Evolutionary conservation across 129 eudicot species (phyloP), one percentile per base, ranked within the genome.

Genomic region (Sambucus nigra): DNA sequence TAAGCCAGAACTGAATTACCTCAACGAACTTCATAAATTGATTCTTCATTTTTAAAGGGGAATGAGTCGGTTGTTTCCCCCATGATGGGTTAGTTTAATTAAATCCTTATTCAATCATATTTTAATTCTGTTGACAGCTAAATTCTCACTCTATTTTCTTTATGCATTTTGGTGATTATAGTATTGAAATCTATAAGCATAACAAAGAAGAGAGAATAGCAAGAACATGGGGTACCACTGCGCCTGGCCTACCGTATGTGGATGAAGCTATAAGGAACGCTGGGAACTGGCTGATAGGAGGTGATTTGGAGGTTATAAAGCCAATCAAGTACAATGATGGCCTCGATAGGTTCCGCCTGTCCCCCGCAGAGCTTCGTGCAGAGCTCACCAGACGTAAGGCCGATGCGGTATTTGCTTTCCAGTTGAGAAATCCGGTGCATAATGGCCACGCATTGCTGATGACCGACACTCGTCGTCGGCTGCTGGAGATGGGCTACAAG

Each of bases 161-260:
- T n/a, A n/a, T n/a, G n/a, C n/a, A n/a, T n/a, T n/a, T n/a, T n/a
- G n/a, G n/a, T n/a, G n/a, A n/a, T 51, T 78, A 29, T 40, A 91
- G 99, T 57, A 85, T 91, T 31, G 95, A 91, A 82, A 86, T 91
- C 55, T 91, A 91, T 88, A 91, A 91, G 84, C 99, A 91, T 68
- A 82, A 82, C 38, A 91, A 91, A 68, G 95, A 91, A 86, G 99
- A 91, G 71, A 59, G 99, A 47, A 76, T 86, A 41, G 99, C 99
- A 56, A 76, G 99, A 63, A 91, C 95, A 7, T 91, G 99, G 99
- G 98, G 99, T 18, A 86, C 95, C 13, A 91, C 94, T 4, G 95
- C 99, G 48, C 84, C 84, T 57, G 95, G 99, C 29, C 79, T 91
- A 5, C 99, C 99, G 22, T 91, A 91, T 20, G 99, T 41, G 2